Conservation (phyloP, 1,284 basidiomycete genomes). For the Leccinum holopus region DNA sequence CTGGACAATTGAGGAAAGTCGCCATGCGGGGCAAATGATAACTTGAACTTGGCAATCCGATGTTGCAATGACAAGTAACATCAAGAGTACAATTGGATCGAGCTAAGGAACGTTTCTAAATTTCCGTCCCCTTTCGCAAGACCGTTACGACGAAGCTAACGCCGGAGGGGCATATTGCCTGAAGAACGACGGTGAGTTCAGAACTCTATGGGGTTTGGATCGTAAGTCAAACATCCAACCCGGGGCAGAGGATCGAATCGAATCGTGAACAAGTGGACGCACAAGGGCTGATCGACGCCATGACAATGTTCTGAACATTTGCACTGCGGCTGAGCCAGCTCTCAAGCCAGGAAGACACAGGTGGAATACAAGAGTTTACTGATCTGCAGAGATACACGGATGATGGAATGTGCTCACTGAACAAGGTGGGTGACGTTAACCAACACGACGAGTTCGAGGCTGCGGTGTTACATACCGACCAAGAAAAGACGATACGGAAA, state of each 20-base stretch:
- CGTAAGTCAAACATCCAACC: constrained; percentile 1
- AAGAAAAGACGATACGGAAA: constrained; percentile 1
- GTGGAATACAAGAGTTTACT: constrained; percentile 18
- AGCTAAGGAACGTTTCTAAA: constrained; percentile 11
- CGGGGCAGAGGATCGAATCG: neutral
- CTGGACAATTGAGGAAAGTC: neutral
- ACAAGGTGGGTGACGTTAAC: constrained; percentile 14
- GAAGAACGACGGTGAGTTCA: constrained; percentile 1
- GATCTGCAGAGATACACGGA: constrained; percentile 19
- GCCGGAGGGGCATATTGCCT: neutral
- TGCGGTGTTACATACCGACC: constrained; percentile 20
- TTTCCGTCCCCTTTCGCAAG: constrained; percentile 2
- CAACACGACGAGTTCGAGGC: constrained; percentile 3
- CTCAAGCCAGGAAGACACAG: constrained; percentile 7
- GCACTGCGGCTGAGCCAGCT: constrained; percentile 2
- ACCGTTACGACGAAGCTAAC: neutral
- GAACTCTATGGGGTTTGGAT: constrained; percentile 11
- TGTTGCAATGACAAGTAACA: constrained; percentile 1
- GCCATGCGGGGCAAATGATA: constrained; percentile 12
- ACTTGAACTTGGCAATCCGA: constrained; percentile 7
- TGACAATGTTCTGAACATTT: constrained; percentile 1
- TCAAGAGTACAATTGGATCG: constrained; percentile 17
- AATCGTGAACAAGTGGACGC: constrained; percentile 9
- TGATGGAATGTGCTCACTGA: constrained; percentile 17
- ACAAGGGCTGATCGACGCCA: constrained; percentile 17